phyloP scores from a whole-genome alignment of 78 protist species.

The Dictyostelium brefeldianum region DNA sequence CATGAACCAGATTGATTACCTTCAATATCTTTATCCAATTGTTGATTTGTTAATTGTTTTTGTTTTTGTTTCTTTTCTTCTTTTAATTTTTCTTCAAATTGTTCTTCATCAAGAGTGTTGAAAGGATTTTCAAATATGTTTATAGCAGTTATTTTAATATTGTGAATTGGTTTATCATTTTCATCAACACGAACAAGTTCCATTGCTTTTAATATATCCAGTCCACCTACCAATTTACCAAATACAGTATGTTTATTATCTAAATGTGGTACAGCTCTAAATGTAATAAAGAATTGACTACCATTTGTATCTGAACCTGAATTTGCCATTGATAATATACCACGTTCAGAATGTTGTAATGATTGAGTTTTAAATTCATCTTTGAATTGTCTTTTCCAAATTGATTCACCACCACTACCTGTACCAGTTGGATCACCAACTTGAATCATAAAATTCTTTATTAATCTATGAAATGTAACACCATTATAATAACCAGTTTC shows the following conservation, averaged over 20 bases:
- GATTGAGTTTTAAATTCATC: slow-evolving; percentile 80
- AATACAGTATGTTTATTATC: slow-evolving; percentile 90
- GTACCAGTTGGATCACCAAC: slow-evolving; percentile 93
- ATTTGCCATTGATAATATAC: slow-evolving; percentile 92
- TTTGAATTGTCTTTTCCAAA: slow-evolving; percentile 82
- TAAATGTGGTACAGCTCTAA: slow-evolving; percentile 69
- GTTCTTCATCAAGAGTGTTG: slow-evolving; percentile 35
- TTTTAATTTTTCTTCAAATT: slow-evolving; percentile 43
- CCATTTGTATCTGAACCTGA: slow-evolving; percentile 86
- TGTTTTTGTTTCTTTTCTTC: slow-evolving; percentile 32
- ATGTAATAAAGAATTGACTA: slow-evolving; percentile 91
- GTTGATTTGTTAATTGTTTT: neutral
- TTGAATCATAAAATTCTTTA: slow-evolving; percentile 89
- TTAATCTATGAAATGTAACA: slow-evolving; percentile 89
- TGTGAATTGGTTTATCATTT: slow-evolving; percentile 27
- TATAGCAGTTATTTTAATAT: slow-evolving; percentile 24
- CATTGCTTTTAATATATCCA: slow-evolving; percentile 78
- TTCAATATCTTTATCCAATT: slow-evolving; percentile 2
- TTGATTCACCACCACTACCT: slow-evolving; percentile 90
- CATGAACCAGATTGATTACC: slow-evolving; percentile 65
- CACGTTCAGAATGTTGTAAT: slow-evolving; percentile 87
- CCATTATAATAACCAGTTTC: slow-evolving; percentile 83
- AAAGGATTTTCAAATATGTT: slow-evolving; percentile 79
- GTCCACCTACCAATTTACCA: slow-evolving; percentile 88
- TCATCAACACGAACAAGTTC: slow-evolving; percentile 59